These are phyloP conservation scores for Starmerella vaccinii DNA, from an alignment of 805 yeast species.

Conservation along the genomic window DNA sequence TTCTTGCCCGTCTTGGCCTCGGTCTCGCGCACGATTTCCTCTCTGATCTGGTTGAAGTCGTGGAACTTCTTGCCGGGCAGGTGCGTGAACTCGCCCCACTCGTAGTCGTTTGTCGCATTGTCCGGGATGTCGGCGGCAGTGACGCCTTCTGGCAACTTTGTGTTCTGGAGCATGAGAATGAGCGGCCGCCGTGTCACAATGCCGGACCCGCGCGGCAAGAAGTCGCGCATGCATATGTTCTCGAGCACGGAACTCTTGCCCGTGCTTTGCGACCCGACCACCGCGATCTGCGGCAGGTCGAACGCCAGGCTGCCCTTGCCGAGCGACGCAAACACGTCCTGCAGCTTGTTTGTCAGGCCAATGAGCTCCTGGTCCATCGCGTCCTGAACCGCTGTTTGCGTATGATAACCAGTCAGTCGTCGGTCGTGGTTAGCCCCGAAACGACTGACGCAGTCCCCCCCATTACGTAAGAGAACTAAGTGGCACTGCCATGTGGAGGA, in stretches of 20 bases:
- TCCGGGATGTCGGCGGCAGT: constrained; percentile 24
- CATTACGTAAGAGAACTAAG: neutral
- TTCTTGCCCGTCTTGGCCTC: constrained; percentile 64
- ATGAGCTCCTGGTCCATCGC: constrained; percentile 64
- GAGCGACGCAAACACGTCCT: constrained; percentile 93
- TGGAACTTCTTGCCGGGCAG: constrained; percentile 77
- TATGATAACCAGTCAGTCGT: neutral
- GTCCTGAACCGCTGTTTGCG: neutral
- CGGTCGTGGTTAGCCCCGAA: neutral
- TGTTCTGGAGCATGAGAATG: constrained; percentile 66
- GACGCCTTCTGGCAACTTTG: constrained; percentile 26
- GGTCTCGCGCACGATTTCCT: constrained; percentile 85
- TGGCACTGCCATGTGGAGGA: no score
- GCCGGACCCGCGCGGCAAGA: constrained; percentile 86
- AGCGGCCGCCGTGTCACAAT: constrained; percentile 85
- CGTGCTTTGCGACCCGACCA: constrained; percentile 82
- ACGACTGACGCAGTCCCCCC: neutral
- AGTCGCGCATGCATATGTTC: constrained; percentile 84
- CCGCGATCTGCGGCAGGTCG: constrained; percentile 90
- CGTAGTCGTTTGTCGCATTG: constrained; percentile 36
- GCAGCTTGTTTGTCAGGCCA: constrained; percentile 73
- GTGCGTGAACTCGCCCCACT: constrained; percentile 98
- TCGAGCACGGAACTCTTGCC: constrained; percentile 86
- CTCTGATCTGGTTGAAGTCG: constrained; percentile 79
- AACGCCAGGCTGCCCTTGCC: constrained; percentile 92